Evolutionary conservation across 2,329 filamentous ascomycete species (phyloP).

Genomic region (Pyricularia grisea): DNA sequence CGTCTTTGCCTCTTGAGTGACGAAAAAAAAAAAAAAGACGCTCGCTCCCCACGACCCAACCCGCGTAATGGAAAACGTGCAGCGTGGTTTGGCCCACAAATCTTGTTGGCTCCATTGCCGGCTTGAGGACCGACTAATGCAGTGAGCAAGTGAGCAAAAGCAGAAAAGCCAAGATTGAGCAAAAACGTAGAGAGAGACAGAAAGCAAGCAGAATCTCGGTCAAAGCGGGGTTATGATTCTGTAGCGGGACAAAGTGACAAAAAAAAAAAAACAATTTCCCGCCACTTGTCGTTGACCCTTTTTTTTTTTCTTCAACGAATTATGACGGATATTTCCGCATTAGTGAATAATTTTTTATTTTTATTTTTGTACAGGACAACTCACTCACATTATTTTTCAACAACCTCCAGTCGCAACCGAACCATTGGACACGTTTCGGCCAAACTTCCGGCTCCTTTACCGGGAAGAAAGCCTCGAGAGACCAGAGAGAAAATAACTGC

Average conservation of each 20-base stretch:
- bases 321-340: neutral
- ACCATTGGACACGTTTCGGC: neutral
- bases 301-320: neutral
- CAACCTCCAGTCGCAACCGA: neutral
- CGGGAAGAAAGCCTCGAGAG: neutral
- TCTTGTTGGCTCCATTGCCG: neutral
- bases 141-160: neutral
- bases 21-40: neutral
- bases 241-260: neutral
- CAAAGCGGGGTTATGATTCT: neutral
- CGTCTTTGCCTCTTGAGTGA: neutral
- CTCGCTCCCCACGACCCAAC: neutral
- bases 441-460: neutral
- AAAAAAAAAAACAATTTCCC: neutral
- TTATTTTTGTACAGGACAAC: neutral
- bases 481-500: no score
- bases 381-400: neutral
- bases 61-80: neutral
- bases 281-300: neutral
- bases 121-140: constrained; percentile 1
- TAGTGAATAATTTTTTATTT: no score
- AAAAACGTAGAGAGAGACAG: neutral
- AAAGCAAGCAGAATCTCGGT: neutral
- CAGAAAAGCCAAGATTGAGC: neutral
- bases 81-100: neutral